Percentiles rank a stretch among this genome's conserved stretches.
phyloP scores from a whole-genome alignment of 306 rosid species.

The Sesbania bispinosa region DNA sequence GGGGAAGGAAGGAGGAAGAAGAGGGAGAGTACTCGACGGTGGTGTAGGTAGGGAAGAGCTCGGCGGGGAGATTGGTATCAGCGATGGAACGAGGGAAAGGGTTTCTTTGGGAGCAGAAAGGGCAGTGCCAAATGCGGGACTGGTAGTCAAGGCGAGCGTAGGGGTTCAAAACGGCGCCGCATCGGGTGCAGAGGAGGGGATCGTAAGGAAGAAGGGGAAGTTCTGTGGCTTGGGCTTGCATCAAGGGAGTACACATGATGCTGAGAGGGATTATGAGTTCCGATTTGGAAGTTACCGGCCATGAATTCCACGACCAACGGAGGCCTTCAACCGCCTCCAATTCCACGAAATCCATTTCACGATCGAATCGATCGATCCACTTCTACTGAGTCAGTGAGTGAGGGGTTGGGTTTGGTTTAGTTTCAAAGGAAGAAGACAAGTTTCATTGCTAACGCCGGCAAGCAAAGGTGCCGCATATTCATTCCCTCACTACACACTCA shows the following conservation, averaged over 20 bases:
- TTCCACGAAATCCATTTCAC: conserved; percentile 68
- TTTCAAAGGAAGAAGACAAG: background rate
- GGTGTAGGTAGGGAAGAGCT: conserved; percentile 88
- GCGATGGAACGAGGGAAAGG: conserved; percentile 71
- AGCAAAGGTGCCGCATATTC: background rate
- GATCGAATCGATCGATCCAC: background rate
- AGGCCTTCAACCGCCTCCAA: conserved; percentile 92
- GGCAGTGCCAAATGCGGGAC: conserved; percentile 87
- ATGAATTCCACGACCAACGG: conserved; percentile 94
- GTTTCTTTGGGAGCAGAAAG: conserved; percentile 66
- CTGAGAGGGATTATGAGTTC: conserved; percentile 67
- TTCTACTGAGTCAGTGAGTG: too few species aligned
- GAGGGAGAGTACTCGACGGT: conserved; percentile 54
- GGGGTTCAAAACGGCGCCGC: conserved; percentile 81
- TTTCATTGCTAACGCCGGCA: background rate
- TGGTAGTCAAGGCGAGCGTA: conserved; percentile 82
- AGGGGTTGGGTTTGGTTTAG: background rate
- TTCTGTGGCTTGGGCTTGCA: conserved; percentile 43
- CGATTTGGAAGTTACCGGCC: conserved; percentile 59
- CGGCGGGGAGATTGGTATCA: conserved; percentile 85
- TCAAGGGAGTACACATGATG: conserved; percentile 76
- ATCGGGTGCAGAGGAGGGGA: conserved; percentile 58
- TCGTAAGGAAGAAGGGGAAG: conserved; percentile 80
- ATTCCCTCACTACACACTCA: background rate
- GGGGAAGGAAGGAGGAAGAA: background rate